A percentile compares a stretch with the other conserved stretches of the same genome.
Evolutionary conservation across 2,329 filamentous ascomycete genomes (phyloP).

Genomic region (Xylogone sp.): DNA sequence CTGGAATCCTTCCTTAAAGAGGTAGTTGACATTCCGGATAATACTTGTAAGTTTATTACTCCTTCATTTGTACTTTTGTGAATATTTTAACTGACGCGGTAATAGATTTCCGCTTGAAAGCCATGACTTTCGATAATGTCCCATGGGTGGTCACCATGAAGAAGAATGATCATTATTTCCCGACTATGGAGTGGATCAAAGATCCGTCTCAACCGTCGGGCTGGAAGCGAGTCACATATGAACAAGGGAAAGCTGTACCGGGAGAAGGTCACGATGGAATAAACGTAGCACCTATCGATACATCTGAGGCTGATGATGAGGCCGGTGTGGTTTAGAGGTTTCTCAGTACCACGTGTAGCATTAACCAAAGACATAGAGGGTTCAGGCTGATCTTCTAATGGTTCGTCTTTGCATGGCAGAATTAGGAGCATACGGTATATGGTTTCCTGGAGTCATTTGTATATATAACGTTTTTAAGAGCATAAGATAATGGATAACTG

Average conservation of each 20-base stretch:
- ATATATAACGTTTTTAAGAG: too few species aligned
- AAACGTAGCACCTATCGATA: constrained; percentile 11
- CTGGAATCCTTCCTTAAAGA: constrained; percentile 76
- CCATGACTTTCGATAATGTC: constrained; percentile 98
- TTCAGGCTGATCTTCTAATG: too few species aligned
- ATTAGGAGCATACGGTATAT: too few species aligned
- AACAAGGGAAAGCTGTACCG: constrained; percentile 47
- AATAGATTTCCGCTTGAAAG: constrained; percentile 85
- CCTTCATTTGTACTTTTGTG: constrained; percentile 9
- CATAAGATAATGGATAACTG: too few species aligned
- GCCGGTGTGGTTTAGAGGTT: constrained; percentile 7
- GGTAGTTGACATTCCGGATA: constrained; percentile 86
- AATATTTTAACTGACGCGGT: constrained; percentile 9
- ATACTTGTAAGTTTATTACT: constrained; percentile 64
- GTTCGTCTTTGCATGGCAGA: too few species aligned
- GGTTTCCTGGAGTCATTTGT: too few species aligned
- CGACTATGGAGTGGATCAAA: constrained; percentile 67
- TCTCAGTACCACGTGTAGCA: too few species aligned
- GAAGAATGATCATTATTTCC: constrained; percentile 97
- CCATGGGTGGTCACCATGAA: constrained; percentile 99
- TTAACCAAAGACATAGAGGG: too few species aligned
- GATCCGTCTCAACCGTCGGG: constrained; percentile 55
- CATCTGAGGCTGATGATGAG: not conserved
- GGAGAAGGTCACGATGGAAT: constrained; percentile 45
- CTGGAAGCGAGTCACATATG: constrained; percentile 61